Conservation (phyloP, 192 early-diverging fungal species). For the Backusella liffmaniae region DNA sequence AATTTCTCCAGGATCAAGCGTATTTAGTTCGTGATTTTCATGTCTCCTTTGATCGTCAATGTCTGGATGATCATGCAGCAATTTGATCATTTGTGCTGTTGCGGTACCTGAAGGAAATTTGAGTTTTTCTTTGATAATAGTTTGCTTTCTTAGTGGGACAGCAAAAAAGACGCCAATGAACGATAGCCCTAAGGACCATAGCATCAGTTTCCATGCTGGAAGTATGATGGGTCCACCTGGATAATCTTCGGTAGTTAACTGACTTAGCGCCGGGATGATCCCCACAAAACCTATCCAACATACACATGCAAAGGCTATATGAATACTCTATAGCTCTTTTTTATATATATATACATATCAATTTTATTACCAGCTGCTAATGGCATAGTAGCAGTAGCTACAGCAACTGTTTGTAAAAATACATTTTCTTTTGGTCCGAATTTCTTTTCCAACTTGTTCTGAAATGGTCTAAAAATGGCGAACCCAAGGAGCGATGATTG, state of each 20-base stretch:
- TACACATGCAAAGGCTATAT: not conserved
- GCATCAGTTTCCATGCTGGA: conserved; percentile 47
- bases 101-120: conserved; percentile 84
- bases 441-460: conserved; percentile 34
- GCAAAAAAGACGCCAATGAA: conserved; percentile 93
- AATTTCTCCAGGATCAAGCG: not conserved
- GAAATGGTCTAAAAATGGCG: conserved; percentile 72
- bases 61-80: conserved; percentile 51
- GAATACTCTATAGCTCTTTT: not conserved
- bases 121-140: conserved; percentile 78
- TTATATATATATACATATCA: not conserved
- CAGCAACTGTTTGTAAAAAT: conserved; percentile 77
- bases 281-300: conserved; percentile 64
- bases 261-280: conserved; percentile 78
- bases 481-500: conserved; percentile 74
- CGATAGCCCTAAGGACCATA: conserved; percentile 75
- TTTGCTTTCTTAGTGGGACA: conserved; percentile 73
- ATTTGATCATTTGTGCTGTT: conserved; percentile 82
- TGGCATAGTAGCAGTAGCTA: conserved; percentile 90
- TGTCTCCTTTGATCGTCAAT: conserved; percentile 14
- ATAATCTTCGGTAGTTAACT: conserved; percentile 60
- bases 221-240: conserved; percentile 52
- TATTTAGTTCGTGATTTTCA: not conserved
- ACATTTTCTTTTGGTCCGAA: conserved; percentile 86
- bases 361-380: conserved; percentile 53